Conservation (phyloP, 1,139 yeast species). For the Neolecta irregularis region DNA sequence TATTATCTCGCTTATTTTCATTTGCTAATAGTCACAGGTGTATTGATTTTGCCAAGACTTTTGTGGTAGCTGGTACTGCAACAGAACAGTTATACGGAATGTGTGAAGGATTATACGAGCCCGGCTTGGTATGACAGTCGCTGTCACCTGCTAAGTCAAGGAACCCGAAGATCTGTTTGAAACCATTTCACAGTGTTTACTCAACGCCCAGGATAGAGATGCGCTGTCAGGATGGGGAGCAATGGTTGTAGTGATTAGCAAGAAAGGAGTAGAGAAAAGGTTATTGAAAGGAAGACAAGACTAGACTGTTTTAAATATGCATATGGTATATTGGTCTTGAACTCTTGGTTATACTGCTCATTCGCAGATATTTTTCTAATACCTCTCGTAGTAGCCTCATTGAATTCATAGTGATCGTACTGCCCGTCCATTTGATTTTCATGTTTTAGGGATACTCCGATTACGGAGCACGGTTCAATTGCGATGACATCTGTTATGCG, state of each 20-base stretch:
- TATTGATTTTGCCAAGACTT: constrained; percentile 87
- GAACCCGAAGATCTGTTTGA: constrained; percentile 94
- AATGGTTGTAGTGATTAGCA: constrained; percentile 78
- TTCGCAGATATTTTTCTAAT: neutral
- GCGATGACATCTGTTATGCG: too few relatives aligned
- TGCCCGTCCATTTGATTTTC: too few relatives aligned
- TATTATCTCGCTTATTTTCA: neutral
- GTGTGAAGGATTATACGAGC: constrained; percentile 97
- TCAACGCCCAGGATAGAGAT: constrained; percentile 94
- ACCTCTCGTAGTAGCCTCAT: too few relatives aligned
- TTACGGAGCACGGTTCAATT: too few relatives aligned
- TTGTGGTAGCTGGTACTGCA: constrained; percentile 95
- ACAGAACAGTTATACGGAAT: constrained; percentile 91
- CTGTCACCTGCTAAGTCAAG: constrained; percentile 8
- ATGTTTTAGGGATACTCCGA: too few relatives aligned
- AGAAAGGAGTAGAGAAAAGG: constrained; percentile 78
- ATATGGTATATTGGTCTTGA: neutral
- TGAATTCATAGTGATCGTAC: too few relatives aligned
- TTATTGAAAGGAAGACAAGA: constrained; percentile 91
- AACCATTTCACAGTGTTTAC: constrained; percentile 82
- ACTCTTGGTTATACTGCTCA: neutral
- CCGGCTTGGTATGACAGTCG: constrained; percentile 33
- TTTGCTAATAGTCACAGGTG: too few relatives aligned
- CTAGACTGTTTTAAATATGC: constrained; percentile 23
- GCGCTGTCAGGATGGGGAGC: constrained; percentile 99